Base-by-base conservation (phyloP, 1,284 basidiomycete species). In the Omphalotus olearius region DNA sequence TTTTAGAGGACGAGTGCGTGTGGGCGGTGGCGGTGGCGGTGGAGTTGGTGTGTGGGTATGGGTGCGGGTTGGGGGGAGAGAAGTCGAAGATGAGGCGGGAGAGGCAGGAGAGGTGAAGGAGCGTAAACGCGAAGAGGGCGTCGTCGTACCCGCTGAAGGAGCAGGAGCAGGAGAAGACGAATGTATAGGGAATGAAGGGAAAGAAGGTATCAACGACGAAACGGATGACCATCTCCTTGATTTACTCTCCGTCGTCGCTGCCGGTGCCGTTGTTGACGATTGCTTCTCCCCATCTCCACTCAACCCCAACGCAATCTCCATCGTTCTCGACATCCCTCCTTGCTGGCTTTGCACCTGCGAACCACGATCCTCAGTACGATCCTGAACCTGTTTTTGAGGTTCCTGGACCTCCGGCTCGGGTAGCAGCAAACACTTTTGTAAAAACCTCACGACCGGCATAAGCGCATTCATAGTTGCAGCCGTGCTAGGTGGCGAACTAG, bases 341-440 rank as follows among this genome's bases (percentile, higher is more conserved):
- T 23, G 23, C 23, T 4, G 36, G 36, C 36, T 6, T 4, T 14
- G 36, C 13, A n/a, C n/a, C n/a, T 38, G 36, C 36, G 2, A 5
- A 23, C 23, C 6, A 17, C 14, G 36, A 38, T 38, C 36, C 2
- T 38, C 17, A 38, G 5, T 5, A 23, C 23, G 10, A 16, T 23
- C 6, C 9, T 33, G 20, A 10, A 23, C 33, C 38, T 42, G 42
- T 13, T 26, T 37, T 2, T 42, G 47, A 9, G 30, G 10, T 4
- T 28, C 18, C 2, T n/a, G n/a, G n/a, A n/a, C n/a, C n/a, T 40
- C 39, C 39, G 59, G 47, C 1, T 60, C 57, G 17, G 74, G 65
- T 2, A 82, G 82, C 38, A 71, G 69, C 17, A 85, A 63, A 64
- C 83, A 74, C 46, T 73, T 72, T 67, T 85, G 79, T 52, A 88